Evolutionary conservation across 257 asterid genomes (phyloP).

Genomic region (Lantana camara): DNA sequence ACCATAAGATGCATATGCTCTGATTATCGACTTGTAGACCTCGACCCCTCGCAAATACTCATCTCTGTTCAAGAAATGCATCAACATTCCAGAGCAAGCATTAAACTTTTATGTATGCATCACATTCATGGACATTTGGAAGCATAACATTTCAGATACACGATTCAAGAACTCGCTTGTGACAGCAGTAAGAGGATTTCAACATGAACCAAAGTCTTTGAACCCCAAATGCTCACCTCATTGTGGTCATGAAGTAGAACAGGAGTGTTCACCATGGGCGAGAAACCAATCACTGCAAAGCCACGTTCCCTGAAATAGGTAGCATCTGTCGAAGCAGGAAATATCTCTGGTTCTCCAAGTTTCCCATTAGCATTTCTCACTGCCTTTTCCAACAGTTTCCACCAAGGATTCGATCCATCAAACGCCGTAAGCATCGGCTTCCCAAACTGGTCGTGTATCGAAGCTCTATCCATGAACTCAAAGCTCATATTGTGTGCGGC

Average conservation of each 20-base stretch:
- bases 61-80: conserved; percentile 89
- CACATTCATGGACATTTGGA: background rate
- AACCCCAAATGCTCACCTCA: conserved; percentile 59
- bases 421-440: conserved; percentile 63
- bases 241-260: conserved; percentile 95
- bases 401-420: conserved; percentile 91
- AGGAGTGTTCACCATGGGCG: conserved; percentile 98
- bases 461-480: conserved; percentile 73
- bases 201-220: background rate
- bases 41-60: conserved; percentile 83
- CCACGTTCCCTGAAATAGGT: conserved; percentile 76
- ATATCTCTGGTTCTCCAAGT: conserved; percentile 80
- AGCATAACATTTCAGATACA: background rate
- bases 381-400: conserved; percentile 75
- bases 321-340: conserved; percentile 95
- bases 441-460: conserved; percentile 59
- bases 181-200: too few relatives aligned
- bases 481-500: conserved; percentile 83
- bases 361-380: conserved; percentile 63
- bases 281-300: conserved; percentile 89
- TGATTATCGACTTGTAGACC: conserved; percentile 72
- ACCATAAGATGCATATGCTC: conserved; percentile 66
- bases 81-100: conserved; percentile 17
- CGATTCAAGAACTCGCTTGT: background rate
- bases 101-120: conserved; percentile 1